phyloP scores from a whole-genome alignment of 1,284 basidiomycete species.

The Peniophora sp. region DNA sequence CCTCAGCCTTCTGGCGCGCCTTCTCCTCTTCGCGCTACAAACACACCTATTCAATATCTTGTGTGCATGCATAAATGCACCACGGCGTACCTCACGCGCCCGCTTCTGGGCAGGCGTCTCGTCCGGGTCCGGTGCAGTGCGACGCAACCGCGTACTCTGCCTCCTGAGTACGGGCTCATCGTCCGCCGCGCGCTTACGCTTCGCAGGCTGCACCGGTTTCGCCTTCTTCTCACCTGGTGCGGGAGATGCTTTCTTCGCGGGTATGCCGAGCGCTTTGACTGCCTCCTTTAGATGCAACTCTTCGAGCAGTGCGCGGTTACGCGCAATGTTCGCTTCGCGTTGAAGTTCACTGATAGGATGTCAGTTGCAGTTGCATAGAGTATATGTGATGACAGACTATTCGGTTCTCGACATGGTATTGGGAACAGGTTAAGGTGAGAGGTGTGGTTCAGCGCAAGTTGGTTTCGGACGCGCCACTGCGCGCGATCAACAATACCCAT shows the following conservation, averaged over 20 bases:
- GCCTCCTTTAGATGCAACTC: constrained; percentile 60
- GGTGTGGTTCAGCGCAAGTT: not conserved
- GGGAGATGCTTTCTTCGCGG: constrained; percentile 10
- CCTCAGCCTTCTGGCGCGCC: constrained; percentile 41
- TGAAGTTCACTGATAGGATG: constrained; percentile 58
- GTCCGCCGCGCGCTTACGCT: constrained; percentile 41
- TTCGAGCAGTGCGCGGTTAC: constrained; percentile 66
- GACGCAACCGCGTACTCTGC: constrained; percentile 55
- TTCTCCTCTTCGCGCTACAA: constrained; percentile 39
- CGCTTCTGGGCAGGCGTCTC: constrained; percentile 57
- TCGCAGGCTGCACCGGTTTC: constrained; percentile 56
- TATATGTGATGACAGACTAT: not conserved
- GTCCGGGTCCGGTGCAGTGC: constrained; percentile 36
- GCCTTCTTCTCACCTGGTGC: constrained; percentile 27
- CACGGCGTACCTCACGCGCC: constrained; percentile 49
- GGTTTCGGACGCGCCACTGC: too few relatives aligned
- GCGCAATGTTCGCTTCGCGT: constrained; percentile 70
- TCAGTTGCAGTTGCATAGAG: not conserved
- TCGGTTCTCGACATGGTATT: not conserved
- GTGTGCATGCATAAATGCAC: not conserved
- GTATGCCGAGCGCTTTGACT: constrained; percentile 38
- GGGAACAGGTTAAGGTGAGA: not conserved
- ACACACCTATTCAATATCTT: constrained; percentile 4
- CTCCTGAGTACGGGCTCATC: constrained; percentile 32
- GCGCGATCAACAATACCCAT: not conserved